A percentile compares a stretch with the other conserved stretches of the same genome.
Conservation (phyloP, 345 rosid species). For the Populus deltoides region DNA sequence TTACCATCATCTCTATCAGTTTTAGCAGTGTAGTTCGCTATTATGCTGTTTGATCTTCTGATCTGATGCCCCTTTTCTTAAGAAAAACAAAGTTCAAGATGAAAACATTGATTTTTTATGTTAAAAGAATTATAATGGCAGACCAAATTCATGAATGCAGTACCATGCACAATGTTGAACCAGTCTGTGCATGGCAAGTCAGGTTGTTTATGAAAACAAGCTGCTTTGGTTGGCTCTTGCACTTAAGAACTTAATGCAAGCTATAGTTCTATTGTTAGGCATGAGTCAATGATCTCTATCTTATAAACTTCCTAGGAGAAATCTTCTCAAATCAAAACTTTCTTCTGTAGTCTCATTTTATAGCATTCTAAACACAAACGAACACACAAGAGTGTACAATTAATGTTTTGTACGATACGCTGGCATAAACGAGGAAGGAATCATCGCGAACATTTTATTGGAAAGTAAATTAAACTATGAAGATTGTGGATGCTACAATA, state of each 20-base stretch:
- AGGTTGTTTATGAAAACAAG: neutral
- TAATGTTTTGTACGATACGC: neutral
- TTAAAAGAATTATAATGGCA: neutral
- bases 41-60: neutral
- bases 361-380: neutral
- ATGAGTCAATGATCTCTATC: neutral
- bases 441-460: neutral
- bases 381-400: no score
- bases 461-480: no score
- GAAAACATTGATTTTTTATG: neutral
- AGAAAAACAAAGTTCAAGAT: no score
- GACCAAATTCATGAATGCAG: neutral
- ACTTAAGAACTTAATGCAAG: no score
- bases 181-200: neutral
- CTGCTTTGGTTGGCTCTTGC: neutral
- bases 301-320: neutral
- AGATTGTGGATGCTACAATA: no score
- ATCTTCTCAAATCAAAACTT: neutral
- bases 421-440: neutral
- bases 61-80: neutral
- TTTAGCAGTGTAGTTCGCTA: neutral
- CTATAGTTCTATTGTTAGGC: neutral
- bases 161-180: neutral
- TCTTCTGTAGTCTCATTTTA: neutral
- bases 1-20: neutral